Base-by-base conservation (phyloP, 2,329 filamentous ascomycete species). In the Ophiocordyceps unilateralis region DNA sequence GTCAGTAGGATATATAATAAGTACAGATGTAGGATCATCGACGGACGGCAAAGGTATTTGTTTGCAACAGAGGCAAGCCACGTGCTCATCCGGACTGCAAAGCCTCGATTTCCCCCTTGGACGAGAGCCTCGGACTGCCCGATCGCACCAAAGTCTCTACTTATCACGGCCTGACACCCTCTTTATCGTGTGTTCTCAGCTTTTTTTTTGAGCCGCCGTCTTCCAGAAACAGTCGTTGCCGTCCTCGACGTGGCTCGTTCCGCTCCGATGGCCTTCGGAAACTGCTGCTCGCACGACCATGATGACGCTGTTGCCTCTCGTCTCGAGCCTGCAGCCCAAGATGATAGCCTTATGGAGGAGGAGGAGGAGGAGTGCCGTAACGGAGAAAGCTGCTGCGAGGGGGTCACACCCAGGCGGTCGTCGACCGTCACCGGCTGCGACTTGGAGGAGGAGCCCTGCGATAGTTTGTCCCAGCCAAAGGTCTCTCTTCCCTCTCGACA, bases 401-500 rank as follows among this genome's bases (percentile, higher is more conserved):
- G 39, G 7, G 38, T 37, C 23, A 26, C 38, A 32, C 45, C 45
- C 17, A 46, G 38, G 23, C 32, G 39, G 21, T 49, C 49, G 4
- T 30, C 41, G 14, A 51, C 48, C 5, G 36, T 55, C 24, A 46
- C 47, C 20, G 56, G 55, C 50, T 57, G 54, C 42, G 48, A 46
- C 42, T 46, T 47, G 37, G 47, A 51, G 30, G 52, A 53, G n/a
- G 54, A 56, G 43, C 44, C 47, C 21, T 56, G 54, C 41, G 46
- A 54, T 34, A 51, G 54, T 56, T 41, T 5, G 44, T 45, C 32
- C 5, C 17, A 37, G 14, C 7, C 30, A 5, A 5, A 5, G 30
- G 30, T 26, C 30, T 32, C 14, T 12, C 6, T 32, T 12, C 5
- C 5, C 15, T 32, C 15, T 12, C 5, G 8, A 9, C 23, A 23